Conservation (phyloP, 2,329 filamentous ascomycete species). For the Fusarium sp. region DNA sequence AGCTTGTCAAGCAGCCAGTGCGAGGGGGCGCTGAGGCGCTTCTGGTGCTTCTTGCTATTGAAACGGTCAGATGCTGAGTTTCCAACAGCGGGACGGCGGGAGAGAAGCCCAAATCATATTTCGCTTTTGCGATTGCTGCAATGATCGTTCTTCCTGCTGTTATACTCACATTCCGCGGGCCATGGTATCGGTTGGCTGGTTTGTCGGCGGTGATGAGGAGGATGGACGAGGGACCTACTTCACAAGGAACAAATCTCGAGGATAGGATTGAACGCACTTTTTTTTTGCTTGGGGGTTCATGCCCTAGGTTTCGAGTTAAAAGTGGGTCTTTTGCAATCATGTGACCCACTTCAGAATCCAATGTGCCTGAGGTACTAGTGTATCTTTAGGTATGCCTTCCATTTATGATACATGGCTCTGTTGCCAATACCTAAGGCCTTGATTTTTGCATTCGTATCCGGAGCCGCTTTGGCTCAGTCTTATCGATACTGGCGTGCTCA, state of each 20-base stretch:
- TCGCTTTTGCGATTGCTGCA: neutral
- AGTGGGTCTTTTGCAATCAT: constrained; percentile 2
- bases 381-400: too few species aligned
- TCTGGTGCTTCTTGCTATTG: constrained; percentile 97
- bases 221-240: constrained; percentile 46
- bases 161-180: constrained; percentile 71
- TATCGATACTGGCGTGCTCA: neutral
- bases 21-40: constrained; percentile 98
- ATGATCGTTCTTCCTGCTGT: constrained; percentile 18
- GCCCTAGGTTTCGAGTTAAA: constrained; percentile 48
- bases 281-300: constrained; percentile 46
- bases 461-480: neutral
- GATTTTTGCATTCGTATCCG: neutral
- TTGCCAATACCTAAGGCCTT: neutral
- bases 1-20: constrained; percentile 99
- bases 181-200: constrained; percentile 65
- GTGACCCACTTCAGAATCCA: neutral
- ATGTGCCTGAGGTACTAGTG: neutral
- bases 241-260: constrained; percentile 43
- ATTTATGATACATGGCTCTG: neutral
- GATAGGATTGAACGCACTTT: constrained; percentile 48
- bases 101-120: constrained; percentile 19
- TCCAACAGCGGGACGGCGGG: constrained; percentile 6
- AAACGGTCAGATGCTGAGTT: constrained; percentile 50
- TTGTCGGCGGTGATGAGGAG: constrained; percentile 55